Conservation (phyloP, 768 basidiomycete genomes). For the Russula emetica region DNA sequence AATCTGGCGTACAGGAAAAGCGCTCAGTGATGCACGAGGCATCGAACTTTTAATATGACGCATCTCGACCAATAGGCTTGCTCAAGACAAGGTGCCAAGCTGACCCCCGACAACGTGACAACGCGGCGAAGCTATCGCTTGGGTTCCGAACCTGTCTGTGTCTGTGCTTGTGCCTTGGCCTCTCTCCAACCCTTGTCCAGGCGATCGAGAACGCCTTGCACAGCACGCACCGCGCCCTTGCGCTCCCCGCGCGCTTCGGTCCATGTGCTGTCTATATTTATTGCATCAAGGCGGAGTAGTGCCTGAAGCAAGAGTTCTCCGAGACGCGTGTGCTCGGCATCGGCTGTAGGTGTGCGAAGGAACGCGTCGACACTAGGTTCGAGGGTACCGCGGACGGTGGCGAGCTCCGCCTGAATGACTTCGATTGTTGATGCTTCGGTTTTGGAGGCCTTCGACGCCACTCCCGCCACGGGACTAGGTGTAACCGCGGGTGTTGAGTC, state of each 20-base stretch:
- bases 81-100: slow-evolving; percentile 1
- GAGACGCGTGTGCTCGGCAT: slow-evolving; percentile 51
- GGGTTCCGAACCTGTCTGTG: neutral
- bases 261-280: slow-evolving; percentile 72
- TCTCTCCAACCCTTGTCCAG: slow-evolving; percentile 66
- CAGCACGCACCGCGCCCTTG: slow-evolving; percentile 81
- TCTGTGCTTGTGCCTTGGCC: slow-evolving; percentile 20
- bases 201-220: slow-evolving; percentile 76
- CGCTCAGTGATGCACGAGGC: slow-evolving; percentile 7
- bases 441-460: slow-evolving; percentile 32
- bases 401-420: slow-evolving; percentile 52
- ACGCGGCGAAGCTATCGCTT: slow-evolving; percentile 5
- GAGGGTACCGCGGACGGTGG: slow-evolving; percentile 50
- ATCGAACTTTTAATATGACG: slow-evolving; percentile 4
- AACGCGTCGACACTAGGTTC: slow-evolving; percentile 56
- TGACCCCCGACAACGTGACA: neutral
- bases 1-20: slow-evolving; percentile 4
- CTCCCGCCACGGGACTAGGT: slow-evolving; percentile 30
- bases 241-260: slow-evolving; percentile 70
- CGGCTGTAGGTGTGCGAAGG: slow-evolving; percentile 28
- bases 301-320: slow-evolving; percentile 82
- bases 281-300: slow-evolving; percentile 81
- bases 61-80: slow-evolving; percentile 1
- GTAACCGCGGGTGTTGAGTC: slow-evolving; percentile 31
- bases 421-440: slow-evolving; percentile 52